phyloP scores from a whole-genome alignment of 345 rosid species.

The Boechera stricta region DNA sequence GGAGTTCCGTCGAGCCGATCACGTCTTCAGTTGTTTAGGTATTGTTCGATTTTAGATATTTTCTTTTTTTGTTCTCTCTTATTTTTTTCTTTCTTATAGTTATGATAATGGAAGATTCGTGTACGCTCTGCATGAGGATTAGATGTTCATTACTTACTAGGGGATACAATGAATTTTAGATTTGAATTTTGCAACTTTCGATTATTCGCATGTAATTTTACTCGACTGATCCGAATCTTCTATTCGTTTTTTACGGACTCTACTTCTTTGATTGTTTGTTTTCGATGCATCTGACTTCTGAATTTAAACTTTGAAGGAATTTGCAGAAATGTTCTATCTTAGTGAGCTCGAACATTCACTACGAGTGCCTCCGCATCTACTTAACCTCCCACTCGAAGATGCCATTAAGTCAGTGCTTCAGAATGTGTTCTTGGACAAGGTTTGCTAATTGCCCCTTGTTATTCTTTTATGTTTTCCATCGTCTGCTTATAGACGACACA shows the following conservation, averaged over 20 bases:
- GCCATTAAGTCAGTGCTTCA: slow-evolving; percentile 70
- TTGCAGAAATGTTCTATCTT: slow-evolving; percentile 64
- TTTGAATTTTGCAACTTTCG: background rate
- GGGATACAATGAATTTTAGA: too few species aligned
- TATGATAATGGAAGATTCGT: background rate
- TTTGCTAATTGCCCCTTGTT: background rate
- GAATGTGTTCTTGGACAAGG: slow-evolving; percentile 81
- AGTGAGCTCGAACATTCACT: slow-evolving; percentile 79
- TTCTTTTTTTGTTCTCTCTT: background rate
- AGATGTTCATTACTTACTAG: background rate
- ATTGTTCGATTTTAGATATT: background rate
- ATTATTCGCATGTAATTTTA: background rate
- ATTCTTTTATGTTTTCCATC: background rate
- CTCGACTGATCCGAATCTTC: background rate
- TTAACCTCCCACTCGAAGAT: slow-evolving; percentile 65
- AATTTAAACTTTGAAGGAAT: background rate
- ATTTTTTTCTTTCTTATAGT: background rate
- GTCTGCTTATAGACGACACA: background rate
- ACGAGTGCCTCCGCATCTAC: slow-evolving; percentile 77
- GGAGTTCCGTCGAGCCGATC: background rate
- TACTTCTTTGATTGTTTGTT: background rate
- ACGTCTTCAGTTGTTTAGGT: background rate
- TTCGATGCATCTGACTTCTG: background rate
- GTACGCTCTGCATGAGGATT: background rate
- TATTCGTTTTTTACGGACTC: background rate